Evolutionary conservation across 2,329 filamentous ascomycete genomes (phyloP).

Genomic region (Penicillium sp.): DNA sequence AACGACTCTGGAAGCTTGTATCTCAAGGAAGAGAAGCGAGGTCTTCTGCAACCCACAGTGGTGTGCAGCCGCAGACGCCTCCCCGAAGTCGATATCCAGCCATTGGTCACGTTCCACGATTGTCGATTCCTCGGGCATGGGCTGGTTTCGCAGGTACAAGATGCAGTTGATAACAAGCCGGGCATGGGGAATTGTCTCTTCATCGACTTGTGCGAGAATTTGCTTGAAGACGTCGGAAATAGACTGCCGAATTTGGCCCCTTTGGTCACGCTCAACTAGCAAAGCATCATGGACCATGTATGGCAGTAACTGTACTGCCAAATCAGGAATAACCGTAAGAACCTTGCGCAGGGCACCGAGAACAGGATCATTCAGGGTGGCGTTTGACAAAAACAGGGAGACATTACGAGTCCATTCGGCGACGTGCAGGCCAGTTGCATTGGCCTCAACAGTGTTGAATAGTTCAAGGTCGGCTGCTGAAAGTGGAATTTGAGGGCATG

Average conservation of each 20-base stretch:
- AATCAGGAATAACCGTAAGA: constrained; percentile 59
- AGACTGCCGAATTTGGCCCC: constrained; percentile 54
- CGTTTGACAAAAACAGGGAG: constrained; percentile 52
- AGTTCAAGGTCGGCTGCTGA: constrained; percentile 17
- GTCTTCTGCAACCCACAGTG: constrained; percentile 81
- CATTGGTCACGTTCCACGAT: constrained; percentile 74
- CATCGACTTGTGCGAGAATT: constrained; percentile 53
- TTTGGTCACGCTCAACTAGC: constrained; percentile 59
- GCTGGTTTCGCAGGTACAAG: constrained; percentile 81
- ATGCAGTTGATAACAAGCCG: constrained; percentile 71
- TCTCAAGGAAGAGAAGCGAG: constrained; percentile 76
- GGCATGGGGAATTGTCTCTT: constrained; percentile 55
- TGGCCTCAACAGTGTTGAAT: constrained; percentile 12
- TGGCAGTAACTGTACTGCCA: constrained; percentile 71
- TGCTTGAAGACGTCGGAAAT: constrained; percentile 62
- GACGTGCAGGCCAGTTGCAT: constrained; percentile 20
- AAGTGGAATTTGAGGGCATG: constrained; percentile 33
- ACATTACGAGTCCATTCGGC: constrained; percentile 35
- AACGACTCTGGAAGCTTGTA: constrained; percentile 55
- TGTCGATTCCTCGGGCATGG: constrained; percentile 67
- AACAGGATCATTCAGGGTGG: constrained; percentile 59
- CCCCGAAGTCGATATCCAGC: constrained; percentile 74
- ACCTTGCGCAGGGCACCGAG: constrained; percentile 64
- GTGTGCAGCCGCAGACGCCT: constrained; percentile 66
- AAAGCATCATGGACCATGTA: constrained; percentile 81